Evolutionary conservation across 768 basidiomycete species (phyloP), one percentile per base, ranked within the genome.

Genomic region (Pilatotrama ljubarskyi): DNA sequence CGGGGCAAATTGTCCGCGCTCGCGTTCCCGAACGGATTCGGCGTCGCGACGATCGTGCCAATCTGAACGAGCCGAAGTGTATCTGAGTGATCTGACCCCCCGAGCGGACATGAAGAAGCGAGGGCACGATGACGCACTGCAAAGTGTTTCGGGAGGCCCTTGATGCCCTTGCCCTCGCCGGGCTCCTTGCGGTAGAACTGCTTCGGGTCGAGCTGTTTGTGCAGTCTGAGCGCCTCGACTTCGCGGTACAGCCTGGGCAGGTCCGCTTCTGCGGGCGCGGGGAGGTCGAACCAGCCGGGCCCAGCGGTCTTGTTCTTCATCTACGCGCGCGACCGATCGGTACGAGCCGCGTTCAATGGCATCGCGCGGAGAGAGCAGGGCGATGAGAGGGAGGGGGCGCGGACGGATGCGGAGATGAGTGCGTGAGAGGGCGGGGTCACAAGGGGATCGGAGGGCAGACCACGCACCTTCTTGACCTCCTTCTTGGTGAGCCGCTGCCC

Each of bases 121-220:
- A 44, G n/a, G 63, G 53, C 50, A 54, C n/a, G 18, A 57, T 22
- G 38, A 74, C 85, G 64, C 70, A 93, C 93, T n/a, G 91, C 91
- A 73, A 95, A 95, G 71, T 92, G 86, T 73, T 94, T 93, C 9
- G 93, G 90, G 6, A 94, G 74, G 24, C 88, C 88, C 72, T 91
- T 91, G 71, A 90, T 84, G 15, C 91, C 91, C 66, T 88, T 89
- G 10, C 89, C 85, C 73, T 95, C 91, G 4, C 90, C 89, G 59
- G 89, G 87, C 46, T 94, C 91, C 72, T 91, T 94, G 62, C 85
- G 79, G 75, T 95, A 92, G 75, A 95, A 95, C 20, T 91, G 83
- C 71, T 96, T 97, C 17, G 93, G 93, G 68, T 97, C 95, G 18
- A 97, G 81, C 58, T 93, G 88, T 69, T 93, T 93, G 50, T 88